A percentile compares a stretch with the other conserved stretches of the same genome.
Evolutionary conservation across 139 green algal genomes (phyloP).

Genomic region (Auxenochlorella pyrenoidosa): DNA sequence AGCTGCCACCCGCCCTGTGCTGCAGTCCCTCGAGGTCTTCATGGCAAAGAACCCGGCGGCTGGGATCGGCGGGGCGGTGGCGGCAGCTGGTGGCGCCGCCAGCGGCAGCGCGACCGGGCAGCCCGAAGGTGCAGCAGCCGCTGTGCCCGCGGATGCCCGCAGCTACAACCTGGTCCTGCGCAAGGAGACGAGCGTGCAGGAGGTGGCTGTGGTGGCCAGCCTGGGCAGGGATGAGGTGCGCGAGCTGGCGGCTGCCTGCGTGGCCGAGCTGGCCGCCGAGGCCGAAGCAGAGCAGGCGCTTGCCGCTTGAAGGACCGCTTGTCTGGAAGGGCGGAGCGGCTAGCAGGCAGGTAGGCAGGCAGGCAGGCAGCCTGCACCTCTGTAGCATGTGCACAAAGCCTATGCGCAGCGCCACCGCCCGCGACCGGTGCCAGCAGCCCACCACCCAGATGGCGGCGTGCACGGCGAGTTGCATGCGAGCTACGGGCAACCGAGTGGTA

Average conservation of each 20-base stretch:
- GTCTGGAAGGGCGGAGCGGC: no score
- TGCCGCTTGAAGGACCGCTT: not conserved
- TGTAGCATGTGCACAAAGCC: no score
- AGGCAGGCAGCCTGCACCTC: no score
- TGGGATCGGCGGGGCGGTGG: not conserved
- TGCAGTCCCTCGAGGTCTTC: conserved; percentile 40
- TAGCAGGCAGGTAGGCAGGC: no score
- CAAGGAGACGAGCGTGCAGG: conserved; percentile 40
- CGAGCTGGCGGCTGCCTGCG: not conserved
- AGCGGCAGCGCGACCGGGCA: not conserved
- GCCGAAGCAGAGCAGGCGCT: not conserved
- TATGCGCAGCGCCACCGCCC: no score
- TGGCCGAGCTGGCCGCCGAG: not conserved
- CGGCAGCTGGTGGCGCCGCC: not conserved
- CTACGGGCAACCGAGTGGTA: no score
- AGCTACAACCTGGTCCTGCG: conserved; percentile 42
- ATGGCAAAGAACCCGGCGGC: not conserved
- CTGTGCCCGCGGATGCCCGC: not conserved
- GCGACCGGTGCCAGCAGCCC: no score
- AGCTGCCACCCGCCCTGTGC: no score
- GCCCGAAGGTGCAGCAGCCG: not conserved
- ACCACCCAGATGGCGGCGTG: no score
- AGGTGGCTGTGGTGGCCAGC: conserved; percentile 11
- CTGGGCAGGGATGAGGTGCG: conserved; percentile 25
- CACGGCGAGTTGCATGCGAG: no score